phyloP scores from a whole-genome alignment of 306 rosid species.

The Erythrophleum fordii region DNA sequence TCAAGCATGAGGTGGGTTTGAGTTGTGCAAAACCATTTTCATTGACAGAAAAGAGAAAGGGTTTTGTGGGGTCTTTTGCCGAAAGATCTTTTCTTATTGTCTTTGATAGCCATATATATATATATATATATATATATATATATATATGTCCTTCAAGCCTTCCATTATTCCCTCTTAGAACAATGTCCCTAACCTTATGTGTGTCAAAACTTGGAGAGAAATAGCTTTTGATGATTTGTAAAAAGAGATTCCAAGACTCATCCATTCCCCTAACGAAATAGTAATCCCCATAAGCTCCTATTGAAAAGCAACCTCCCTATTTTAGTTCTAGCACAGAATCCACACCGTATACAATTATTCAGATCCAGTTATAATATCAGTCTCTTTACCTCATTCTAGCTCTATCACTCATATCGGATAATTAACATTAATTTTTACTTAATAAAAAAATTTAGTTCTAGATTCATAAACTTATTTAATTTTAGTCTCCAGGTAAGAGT shows the following conservation, averaged over 20 bases:
- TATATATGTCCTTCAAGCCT: no score
- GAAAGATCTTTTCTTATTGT: background rate
- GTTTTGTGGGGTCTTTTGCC: background rate
- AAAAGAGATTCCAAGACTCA: background rate
- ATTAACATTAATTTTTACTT: background rate
- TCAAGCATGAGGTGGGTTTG: background rate
- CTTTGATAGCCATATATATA: no score
- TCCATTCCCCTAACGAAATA: background rate
- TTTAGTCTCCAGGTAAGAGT: no score
- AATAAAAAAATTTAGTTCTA: background rate
- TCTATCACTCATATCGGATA: background rate
- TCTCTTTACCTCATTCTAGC: background rate
- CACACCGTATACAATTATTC: background rate
- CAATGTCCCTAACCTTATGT: background rate
- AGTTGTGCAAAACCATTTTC: slow-evolving; percentile 40
- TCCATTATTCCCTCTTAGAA: background rate
- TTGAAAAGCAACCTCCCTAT: background rate
- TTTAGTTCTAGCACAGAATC: background rate
- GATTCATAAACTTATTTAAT: background rate
- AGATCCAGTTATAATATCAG: background rate
- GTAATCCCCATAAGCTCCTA: background rate
- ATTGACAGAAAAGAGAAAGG: background rate
- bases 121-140: no score
- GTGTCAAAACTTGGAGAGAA: background rate
- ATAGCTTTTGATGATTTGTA: background rate